A percentile compares a stretch with the other conserved stretches of the same genome.
phyloP scores from a whole-genome alignment of 169 alveolate genomes.

The Cryptosporidium sp. region DNA sequence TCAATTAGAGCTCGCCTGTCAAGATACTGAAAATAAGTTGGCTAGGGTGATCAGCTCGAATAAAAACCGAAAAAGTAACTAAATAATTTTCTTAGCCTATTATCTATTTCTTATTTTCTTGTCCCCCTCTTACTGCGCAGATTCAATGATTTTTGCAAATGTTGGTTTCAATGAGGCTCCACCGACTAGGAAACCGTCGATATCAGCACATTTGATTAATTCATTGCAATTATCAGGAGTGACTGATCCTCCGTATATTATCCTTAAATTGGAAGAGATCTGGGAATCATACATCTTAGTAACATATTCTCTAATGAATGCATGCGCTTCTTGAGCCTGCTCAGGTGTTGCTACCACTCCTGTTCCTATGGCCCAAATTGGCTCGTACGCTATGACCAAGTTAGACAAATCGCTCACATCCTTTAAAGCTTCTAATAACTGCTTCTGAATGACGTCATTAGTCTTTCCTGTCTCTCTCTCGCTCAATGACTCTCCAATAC shows the following conservation, averaged over 20 bases:
- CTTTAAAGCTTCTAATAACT: conserved; percentile 82
- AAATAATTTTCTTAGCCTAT: neutral
- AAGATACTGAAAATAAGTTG: conserved; percentile 54
- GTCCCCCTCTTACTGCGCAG: conserved; percentile 67
- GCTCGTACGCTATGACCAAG: conserved; percentile 98
- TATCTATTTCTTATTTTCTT: neutral
- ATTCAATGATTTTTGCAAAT: conserved; percentile 92
- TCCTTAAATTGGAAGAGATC: conserved; percentile 79
- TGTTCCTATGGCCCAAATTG: conserved; percentile 99
- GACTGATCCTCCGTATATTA: conserved; percentile 99
- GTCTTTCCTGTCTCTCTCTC: conserved; percentile 95
- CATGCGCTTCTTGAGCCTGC: conserved; percentile 96
- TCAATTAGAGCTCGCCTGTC: conserved; percentile 62
- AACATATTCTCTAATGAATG: conserved; percentile 55
- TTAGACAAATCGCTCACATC: conserved; percentile 88
- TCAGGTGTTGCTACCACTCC: conserved; percentile 97
- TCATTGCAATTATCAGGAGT: conserved; percentile 94
- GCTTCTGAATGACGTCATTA: conserved; percentile 90
- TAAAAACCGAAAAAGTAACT: neutral
- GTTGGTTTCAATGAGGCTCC: conserved; percentile 98
- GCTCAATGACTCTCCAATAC: conserved; percentile 96
- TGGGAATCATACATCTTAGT: neutral
- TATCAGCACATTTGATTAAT: conserved; percentile 90
- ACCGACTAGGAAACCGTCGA: conserved; percentile 99
- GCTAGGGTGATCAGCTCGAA: conserved; percentile 12